Evolutionary conservation across 768 basidiomycete genomes (phyloP), one percentile per base, ranked within the genome.

Genomic region (Russula brevipes): DNA sequence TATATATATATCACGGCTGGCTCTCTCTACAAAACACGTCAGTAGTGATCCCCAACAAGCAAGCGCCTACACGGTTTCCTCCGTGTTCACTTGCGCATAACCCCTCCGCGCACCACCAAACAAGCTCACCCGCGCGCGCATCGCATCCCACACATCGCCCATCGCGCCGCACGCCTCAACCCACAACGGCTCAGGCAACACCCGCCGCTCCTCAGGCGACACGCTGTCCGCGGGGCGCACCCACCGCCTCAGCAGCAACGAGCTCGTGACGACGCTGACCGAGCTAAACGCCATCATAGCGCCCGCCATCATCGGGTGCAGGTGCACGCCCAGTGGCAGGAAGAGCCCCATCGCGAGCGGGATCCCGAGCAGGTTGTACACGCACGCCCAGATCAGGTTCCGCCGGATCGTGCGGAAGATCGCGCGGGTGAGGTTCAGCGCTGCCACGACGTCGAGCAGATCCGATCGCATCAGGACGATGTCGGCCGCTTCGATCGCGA

Each of bases 261-360:
- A 94, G 63, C 91, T 94, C 35, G 84, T 85, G 16, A 99, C 96
- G 55, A 99, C 97, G 68, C 91, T 94, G 42, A 98, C 96, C 69
- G 89, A 92, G 39, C 92, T 95, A 74, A 94, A 94, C 31, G 97
- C 97, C 97, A 99, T 85, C 24, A 24, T 24, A 24, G 24, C 24
- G 24, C 24, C 24, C 24, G 24, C 24, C 24, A 24, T 24, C 96
- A 98, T 98, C 8, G 97, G 97, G 69, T 94, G 97, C 72, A 99
- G 85, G 73, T 94, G 92, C 35, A 96, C 67, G 14, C 94, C 94
- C 72, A 93, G 82, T 0, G 97, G 97, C 14, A 98, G 80, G 78
- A 99, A 87, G 52, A 98, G 61, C 31, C 97, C 97, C 97, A 99
- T 99, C 24, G 97, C 97, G 51, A 98, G 84, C 17, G 97, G 97